Percentiles rank a stretch among this genome's conserved stretches.
Evolutionary conservation across 192 early-diverging fungal species (phyloP).

Genomic region (Pilaira anomala): DNA sequence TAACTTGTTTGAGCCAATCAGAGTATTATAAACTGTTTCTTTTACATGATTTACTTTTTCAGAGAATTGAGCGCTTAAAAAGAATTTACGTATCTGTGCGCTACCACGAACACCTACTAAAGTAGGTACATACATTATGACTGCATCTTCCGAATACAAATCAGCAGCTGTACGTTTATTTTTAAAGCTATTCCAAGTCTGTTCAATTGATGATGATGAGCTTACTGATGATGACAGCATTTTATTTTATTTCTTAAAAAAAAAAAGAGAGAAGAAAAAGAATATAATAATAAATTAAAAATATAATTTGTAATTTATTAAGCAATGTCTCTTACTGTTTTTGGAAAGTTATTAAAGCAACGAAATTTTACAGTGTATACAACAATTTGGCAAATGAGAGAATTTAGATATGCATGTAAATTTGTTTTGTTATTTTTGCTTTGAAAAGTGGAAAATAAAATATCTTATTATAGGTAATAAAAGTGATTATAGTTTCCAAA

Average conservation of each 20-base stretch:
- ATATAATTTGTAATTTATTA: not conserved
- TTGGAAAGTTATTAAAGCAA: too few relatives aligned
- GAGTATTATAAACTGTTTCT: constrained; percentile 27
- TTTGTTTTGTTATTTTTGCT: too few relatives aligned
- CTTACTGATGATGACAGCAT: not conserved
- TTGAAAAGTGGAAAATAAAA: too few relatives aligned
- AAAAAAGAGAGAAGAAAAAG: not conserved
- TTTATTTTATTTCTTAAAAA: not conserved
- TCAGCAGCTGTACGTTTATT: constrained; percentile 12
- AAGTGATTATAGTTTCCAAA: too few relatives aligned
- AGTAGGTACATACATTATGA: constrained; percentile 44
- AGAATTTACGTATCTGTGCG: constrained; percentile 35
- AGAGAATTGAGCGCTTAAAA: constrained; percentile 19
- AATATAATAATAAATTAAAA: not conserved
- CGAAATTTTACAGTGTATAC: too few relatives aligned
- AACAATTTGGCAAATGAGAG: too few relatives aligned
- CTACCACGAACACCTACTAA: constrained; percentile 28
- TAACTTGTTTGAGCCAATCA: constrained; percentile 17
- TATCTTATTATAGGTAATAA: too few relatives aligned
- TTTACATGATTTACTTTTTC: constrained; percentile 16
- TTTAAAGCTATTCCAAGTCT: constrained; percentile 24
- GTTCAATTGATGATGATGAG: constrained; percentile 2
- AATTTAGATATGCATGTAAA: too few relatives aligned
- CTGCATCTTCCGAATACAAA: constrained; percentile 36
- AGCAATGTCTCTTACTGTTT: too few relatives aligned